Conservation (phyloP, 2,329 filamentous ascomycete genomes). For the Alternaria brassicae region DNA sequence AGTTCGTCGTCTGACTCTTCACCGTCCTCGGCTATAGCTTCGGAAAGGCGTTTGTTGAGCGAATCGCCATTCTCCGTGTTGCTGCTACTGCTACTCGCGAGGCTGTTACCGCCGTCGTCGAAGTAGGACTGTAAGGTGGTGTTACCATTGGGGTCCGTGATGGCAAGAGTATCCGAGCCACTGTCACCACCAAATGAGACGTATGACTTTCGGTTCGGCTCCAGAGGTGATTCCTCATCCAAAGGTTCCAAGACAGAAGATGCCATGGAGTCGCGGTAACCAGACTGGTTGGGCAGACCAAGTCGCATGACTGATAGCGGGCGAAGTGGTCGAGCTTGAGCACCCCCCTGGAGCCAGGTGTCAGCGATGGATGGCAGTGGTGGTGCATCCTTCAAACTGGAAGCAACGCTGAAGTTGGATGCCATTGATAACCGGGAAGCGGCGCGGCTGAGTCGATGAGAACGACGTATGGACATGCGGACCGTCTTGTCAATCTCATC, state of each 20-base stretch:
- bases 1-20: conserved; percentile 91
- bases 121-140: conserved; percentile 77
- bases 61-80: conserved; percentile 70
- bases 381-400: conserved; percentile 89
- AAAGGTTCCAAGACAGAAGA: conserved; percentile 89
- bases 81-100: conserved; percentile 69
- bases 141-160: conserved; percentile 80
- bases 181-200: conserved; percentile 83
- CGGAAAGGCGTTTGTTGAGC: conserved; percentile 79
- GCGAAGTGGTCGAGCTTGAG: conserved; percentile 57
- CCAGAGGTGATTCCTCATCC: conserved; percentile 85
- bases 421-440: conserved; percentile 93
- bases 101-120: conserved; percentile 78
- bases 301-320: conserved; percentile 68
- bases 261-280: conserved; percentile 84
- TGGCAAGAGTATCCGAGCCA: conserved; percentile 71
- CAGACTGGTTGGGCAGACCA: conserved; percentile 63
- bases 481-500: conserved; percentile 97
- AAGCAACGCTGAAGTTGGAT: conserved; percentile 91
- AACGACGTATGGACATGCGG: conserved; percentile 88
- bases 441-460: conserved; percentile 87
- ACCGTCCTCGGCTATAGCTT: conserved; percentile 86
- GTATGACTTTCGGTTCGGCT: conserved; percentile 93
- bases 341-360: conserved; percentile 75
- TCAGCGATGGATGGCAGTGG: conserved; percentile 96